These are phyloP conservation scores for Neodidymelliopsis sp. DNA, from an alignment of 2,329 filamentous ascomycete genomes.

Conservation along the genomic window DNA sequence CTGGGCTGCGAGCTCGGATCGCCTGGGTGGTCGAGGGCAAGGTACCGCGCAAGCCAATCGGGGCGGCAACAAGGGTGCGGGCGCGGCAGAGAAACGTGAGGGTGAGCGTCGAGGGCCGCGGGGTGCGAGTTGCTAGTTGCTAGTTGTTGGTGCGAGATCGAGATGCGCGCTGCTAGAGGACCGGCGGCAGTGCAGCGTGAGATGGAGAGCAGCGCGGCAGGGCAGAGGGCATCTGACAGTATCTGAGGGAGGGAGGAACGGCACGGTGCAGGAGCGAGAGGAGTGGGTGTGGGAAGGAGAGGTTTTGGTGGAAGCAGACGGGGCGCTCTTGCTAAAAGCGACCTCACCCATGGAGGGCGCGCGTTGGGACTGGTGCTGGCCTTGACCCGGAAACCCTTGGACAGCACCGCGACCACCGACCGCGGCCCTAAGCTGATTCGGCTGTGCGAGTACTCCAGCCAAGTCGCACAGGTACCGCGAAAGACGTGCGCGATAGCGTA, in stretches of 20 bases:
- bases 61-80: slow-evolving; percentile 24
- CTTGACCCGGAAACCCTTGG: slow-evolving; percentile 17
- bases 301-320: slow-evolving; percentile 20
- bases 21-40: slow-evolving; percentile 25
- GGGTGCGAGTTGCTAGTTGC: slow-evolving; percentile 1
- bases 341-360: slow-evolving; percentile 19
- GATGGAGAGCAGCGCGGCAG: slow-evolving; percentile 10
- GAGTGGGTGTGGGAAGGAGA: slow-evolving; percentile 18
- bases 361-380: slow-evolving; percentile 22
- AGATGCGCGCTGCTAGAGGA: no score
- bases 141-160: slow-evolving; percentile 8
- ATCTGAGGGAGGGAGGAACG: slow-evolving; percentile 17
- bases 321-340: slow-evolving; percentile 23
- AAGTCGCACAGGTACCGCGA: slow-evolving; percentile 30
- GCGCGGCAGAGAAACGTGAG: neutral
- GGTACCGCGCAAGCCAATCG: slow-evolving; percentile 23
- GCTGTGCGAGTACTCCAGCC: slow-evolving; percentile 24
- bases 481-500: slow-evolving; percentile 16
- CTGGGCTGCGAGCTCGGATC: slow-evolving; percentile 29
- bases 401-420: slow-evolving; percentile 17
- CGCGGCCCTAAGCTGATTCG: slow-evolving; percentile 27
- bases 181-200: no score
- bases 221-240: slow-evolving; percentile 18
- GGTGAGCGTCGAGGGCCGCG: slow-evolving; percentile 1
- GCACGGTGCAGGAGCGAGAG: slow-evolving; percentile 17